phyloP scores from a whole-genome alignment of 1,139 yeast genomes.

The Yamadazyma conglobata region DNA sequence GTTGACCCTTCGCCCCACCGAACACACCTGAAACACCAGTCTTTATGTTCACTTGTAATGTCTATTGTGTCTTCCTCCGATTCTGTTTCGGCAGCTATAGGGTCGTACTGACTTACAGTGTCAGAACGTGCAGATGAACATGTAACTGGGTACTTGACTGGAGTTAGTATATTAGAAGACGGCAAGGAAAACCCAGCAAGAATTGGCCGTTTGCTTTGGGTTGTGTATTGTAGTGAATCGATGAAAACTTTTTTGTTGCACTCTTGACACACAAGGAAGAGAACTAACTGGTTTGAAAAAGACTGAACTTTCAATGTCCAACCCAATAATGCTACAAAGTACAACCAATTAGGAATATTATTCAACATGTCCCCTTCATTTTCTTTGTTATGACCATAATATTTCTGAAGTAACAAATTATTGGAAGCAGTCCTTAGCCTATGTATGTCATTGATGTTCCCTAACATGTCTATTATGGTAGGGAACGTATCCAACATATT shows the following conservation, averaged over 20 bases:
- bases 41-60: conserved; percentile 29
- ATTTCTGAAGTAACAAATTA: conserved; percentile 27
- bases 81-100: conserved; percentile 8
- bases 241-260: conserved; percentile 37
- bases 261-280: conserved; percentile 32
- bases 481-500: conserved; percentile 26
- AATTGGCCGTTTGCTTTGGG: conserved; percentile 6
- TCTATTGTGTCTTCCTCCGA: conserved; percentile 22
- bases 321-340: conserved; percentile 32
- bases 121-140: conserved; percentile 1
- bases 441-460: conserved; percentile 7
- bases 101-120: conserved; percentile 11
- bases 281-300: conserved; percentile 24
- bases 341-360: conserved; percentile 30
- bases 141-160: conserved; percentile 25
- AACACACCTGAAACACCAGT: conserved; percentile 30
- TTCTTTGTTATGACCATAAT: conserved; percentile 34
- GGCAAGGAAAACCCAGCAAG: conserved; percentile 18
- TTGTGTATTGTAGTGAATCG: conserved; percentile 12
- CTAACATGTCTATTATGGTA: conserved; percentile 11
- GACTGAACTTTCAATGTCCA: conserved; percentile 36
- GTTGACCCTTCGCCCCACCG: conserved; percentile 8
- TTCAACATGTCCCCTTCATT: conserved; percentile 23
- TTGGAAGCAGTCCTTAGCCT: conserved; percentile 26
- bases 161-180: conserved; percentile 28